Evolutionary conservation across 208 protist genomes (phyloP).

Genomic region (Trypanosoma mega): DNA sequence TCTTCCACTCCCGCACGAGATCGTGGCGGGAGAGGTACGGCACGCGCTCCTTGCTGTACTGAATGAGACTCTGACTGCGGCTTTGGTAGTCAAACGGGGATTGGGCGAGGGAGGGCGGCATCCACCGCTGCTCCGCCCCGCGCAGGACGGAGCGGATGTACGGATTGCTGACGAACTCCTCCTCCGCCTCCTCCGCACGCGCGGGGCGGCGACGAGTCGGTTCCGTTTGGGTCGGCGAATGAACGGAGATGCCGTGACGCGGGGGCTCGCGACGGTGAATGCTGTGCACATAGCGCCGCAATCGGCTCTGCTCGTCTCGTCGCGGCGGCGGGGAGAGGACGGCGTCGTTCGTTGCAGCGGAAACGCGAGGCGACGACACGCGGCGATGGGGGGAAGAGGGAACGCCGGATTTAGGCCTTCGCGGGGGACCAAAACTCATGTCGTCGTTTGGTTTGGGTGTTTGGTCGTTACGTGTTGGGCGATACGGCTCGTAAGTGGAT

Average conservation of each 20-base stretch:
- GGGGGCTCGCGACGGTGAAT: slow-evolving; percentile 3
- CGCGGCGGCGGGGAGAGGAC: neutral
- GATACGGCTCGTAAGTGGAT: too few relatives aligned
- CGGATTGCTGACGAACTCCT: slow-evolving; percentile 8
- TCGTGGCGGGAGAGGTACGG: slow-evolving; percentile 8
- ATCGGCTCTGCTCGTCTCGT: neutral
- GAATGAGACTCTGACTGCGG: slow-evolving; percentile 2
- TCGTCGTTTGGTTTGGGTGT: too few relatives aligned
- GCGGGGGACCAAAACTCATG: slow-evolving; percentile 11
- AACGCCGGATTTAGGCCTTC: neutral
- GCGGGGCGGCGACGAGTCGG: neutral
- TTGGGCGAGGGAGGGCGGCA: slow-evolving; percentile 1
- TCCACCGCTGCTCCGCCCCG: slow-evolving; percentile 13
- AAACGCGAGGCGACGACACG: too few relatives aligned
- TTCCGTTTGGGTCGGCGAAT: neutral
- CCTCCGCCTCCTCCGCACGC: neutral
- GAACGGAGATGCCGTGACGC: neutral
- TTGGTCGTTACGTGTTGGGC: too few relatives aligned
- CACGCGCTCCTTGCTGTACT: neutral
- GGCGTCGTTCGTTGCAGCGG: too few relatives aligned
- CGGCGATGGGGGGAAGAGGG: neutral
- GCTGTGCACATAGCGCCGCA: neutral
- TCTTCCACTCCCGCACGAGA: slow-evolving; percentile 12
- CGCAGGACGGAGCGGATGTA: slow-evolving; percentile 8
- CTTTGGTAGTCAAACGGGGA: neutral